These are phyloP conservation scores for Gonium pectorale DNA, from an alignment of 139 green algal genomes.

Conservation along the genomic window DNA sequence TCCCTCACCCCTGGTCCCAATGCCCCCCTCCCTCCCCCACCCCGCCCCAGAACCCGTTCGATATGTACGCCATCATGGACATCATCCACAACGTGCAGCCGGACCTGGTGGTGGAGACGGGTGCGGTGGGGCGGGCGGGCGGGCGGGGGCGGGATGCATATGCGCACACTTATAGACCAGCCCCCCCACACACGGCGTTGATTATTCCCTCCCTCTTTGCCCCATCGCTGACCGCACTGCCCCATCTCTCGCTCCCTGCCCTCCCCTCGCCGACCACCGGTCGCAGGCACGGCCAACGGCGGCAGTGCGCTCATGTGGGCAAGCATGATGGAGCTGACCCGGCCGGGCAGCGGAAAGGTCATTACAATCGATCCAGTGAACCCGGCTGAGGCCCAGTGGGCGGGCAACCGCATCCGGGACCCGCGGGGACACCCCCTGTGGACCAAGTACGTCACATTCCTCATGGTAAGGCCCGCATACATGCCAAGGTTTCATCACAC, in stretches of 20 bases:
- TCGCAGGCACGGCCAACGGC: conserved; percentile 62
- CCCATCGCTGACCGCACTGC: too few relatives aligned
- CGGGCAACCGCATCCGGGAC: conserved; percentile 12
- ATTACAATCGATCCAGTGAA: conserved; percentile 48
- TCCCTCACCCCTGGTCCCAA: neutral
- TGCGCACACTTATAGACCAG: neutral
- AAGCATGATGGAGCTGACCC: conserved; percentile 47
- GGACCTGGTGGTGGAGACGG: conserved; percentile 63
- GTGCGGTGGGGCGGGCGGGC: neutral
- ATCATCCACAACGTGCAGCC: conserved; percentile 48
- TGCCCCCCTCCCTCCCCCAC: neutral
- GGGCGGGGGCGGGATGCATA: neutral
- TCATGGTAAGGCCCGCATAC: too few relatives aligned
- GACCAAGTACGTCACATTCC: conserved; percentile 59
- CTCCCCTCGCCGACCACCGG: neutral
- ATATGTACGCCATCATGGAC: conserved; percentile 50
- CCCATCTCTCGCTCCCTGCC: too few relatives aligned
- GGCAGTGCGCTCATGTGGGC: conserved; percentile 64
- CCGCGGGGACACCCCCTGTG: conserved; percentile 54
- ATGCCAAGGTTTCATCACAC: too few relatives aligned
- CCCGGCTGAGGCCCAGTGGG: neutral
- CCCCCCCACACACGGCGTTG: too few relatives aligned
- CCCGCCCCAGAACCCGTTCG: conserved; percentile 49
- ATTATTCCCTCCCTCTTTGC: too few relatives aligned
- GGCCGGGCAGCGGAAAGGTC: conserved; percentile 22